These are phyloP conservation scores for Penicillium sumatraense DNA, from an alignment of 2,329 filamentous ascomycete species.

Conservation along the genomic window DNA sequence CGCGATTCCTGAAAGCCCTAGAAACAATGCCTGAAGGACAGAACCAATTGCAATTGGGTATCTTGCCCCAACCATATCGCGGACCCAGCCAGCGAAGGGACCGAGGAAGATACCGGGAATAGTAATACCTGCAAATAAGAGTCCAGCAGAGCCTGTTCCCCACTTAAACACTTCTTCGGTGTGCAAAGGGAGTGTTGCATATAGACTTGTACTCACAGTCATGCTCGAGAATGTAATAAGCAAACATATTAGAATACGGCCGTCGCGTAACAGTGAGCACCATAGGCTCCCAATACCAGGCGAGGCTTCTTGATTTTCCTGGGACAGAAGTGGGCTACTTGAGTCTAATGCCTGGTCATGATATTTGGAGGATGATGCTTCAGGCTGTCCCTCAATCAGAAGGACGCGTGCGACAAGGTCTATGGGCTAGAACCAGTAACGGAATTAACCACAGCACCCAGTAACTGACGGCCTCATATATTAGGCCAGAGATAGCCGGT, in stretches of 20 bases:
- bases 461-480: background rate
- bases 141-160: conserved; percentile 7
- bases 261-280: conserved; percentile 13
- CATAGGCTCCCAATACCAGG: conserved; percentile 17
- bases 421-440: conserved; percentile 19
- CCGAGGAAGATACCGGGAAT: conserved; percentile 3
- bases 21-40: conserved; percentile 4
- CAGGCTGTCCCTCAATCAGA: conserved; percentile 26
- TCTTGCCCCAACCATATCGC: conserved; percentile 5
- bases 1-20: background rate
- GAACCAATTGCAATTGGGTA: background rate
- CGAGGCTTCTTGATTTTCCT: background rate
- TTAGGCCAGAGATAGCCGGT: background rate
- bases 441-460: conserved; percentile 7
- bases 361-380: background rate
- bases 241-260: conserved; percentile 16
- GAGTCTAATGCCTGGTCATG: background rate
- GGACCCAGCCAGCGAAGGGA: conserved; percentile 11
- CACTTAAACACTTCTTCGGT: conserved; percentile 26
- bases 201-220: conserved; percentile 20
- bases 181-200: conserved; percentile 31
- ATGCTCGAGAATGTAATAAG: conserved; percentile 10
- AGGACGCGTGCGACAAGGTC: conserved; percentile 30
- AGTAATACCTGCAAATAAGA: conserved; percentile 6
- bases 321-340: background rate